Conservation (phyloP, 345 rosid species). For the Euphorbia pulcherrima region DNA sequence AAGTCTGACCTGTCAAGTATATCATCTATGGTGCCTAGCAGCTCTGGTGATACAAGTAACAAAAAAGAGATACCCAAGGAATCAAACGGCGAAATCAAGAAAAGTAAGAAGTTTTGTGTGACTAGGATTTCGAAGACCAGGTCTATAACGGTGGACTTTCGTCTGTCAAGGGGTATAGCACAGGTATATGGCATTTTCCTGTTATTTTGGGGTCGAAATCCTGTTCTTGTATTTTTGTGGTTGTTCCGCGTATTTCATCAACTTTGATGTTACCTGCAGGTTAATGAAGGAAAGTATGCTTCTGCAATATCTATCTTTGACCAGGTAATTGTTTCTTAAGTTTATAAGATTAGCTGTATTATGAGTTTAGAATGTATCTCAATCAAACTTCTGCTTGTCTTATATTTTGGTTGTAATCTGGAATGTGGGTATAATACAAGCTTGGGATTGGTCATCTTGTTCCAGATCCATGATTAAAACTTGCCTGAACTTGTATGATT, state of each 20-base stretch:
- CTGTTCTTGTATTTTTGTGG: background rate
- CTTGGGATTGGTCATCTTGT: slow-evolving; percentile 9
- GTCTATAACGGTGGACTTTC: slow-evolving; percentile 85
- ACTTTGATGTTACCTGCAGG: slow-evolving; percentile 41
- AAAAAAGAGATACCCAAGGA: slow-evolving; percentile 36
- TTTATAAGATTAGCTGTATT: slow-evolving; percentile 17
- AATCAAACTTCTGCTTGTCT: background rate
- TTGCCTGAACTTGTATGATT: slow-evolving; percentile 17
- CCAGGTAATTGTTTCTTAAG: slow-evolving; percentile 46
- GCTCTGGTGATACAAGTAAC: slow-evolving; percentile 32
- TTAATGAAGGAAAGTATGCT: slow-evolving; percentile 90
- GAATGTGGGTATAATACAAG: background rate
- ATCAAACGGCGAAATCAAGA: too few species aligned
- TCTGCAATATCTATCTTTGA: slow-evolving; percentile 83
- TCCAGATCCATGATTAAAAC: slow-evolving; percentile 1
- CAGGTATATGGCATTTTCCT: slow-evolving; percentile 45
- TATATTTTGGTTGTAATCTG: background rate
- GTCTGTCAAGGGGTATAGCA: slow-evolving; percentile 94
- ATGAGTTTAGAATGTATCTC: background rate
- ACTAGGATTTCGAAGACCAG: slow-evolving; percentile 64
- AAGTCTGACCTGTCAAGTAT: slow-evolving; percentile 37
- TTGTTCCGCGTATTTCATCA: slow-evolving; percentile 11
- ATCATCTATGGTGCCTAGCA: slow-evolving; percentile 32
- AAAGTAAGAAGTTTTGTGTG: too few species aligned
- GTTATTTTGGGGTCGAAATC: slow-evolving; percentile 2